Percentiles rank a stretch among this genome's conserved stretches.
phyloP scores from a whole-genome alignment of 768 basidiomycete genomes.

The Lactarius trivialis region DNA sequence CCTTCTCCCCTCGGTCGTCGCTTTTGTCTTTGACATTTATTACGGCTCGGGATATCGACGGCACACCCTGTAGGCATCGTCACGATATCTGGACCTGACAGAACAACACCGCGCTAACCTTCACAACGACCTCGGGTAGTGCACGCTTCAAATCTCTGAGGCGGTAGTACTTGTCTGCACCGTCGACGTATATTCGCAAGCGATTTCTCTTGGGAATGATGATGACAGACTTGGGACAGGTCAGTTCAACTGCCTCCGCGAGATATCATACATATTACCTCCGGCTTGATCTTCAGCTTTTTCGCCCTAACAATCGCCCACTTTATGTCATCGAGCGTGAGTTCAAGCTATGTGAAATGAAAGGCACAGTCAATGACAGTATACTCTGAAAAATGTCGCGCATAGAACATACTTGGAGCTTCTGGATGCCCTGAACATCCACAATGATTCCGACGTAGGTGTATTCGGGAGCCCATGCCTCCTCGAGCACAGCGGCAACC shows the following conservation, averaged over 20 bases:
- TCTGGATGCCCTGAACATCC: conserved; percentile 80
- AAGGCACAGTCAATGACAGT: background rate
- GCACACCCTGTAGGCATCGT: conserved; percentile 57
- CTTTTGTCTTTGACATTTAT: conserved; percentile 94
- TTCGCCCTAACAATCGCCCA: conserved; percentile 81
- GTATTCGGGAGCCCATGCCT: conserved; percentile 91
- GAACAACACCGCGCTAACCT: conserved; percentile 41
- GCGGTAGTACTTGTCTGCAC: conserved; percentile 71
- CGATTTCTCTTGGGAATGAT: conserved; percentile 69
- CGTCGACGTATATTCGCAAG: conserved; percentile 74
- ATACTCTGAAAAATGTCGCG: background rate
- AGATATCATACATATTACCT: conserved; percentile 37
- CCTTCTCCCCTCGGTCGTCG: conserved; percentile 70
- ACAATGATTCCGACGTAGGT: conserved; percentile 92
- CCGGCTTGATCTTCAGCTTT: conserved; percentile 89
- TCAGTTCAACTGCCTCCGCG: background rate
- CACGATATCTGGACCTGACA: too few relatives aligned
- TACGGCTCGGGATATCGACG: conserved; percentile 83
- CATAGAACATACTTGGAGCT: conserved; percentile 60
- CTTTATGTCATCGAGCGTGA: conserved; percentile 88
- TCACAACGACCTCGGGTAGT: conserved; percentile 83
- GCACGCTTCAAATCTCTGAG: conserved; percentile 82
- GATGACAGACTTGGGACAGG: conserved; percentile 52
- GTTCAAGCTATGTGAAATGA: conserved; percentile 58
- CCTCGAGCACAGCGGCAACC: conserved; percentile 90